Percentiles rank a stretch among this genome's conserved stretches.
Evolutionary conservation across 805 yeast species (phyloP).

Genomic region (Wickerhamomyces ciferrii): DNA sequence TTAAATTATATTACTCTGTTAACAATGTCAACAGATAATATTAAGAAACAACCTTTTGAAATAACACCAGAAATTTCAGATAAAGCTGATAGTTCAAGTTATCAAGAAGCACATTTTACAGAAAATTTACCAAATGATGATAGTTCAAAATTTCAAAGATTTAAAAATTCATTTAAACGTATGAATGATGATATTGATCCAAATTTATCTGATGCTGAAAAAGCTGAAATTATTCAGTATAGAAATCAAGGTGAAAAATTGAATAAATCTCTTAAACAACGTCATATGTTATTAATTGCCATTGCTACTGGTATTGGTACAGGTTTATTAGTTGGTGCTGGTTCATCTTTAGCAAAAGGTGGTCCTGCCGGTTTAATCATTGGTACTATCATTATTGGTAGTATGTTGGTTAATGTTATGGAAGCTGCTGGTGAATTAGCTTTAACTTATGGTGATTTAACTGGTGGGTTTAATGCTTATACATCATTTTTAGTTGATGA

Average conservation of each 20-base stretch:
- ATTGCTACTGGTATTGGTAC: conserved; percentile 75
- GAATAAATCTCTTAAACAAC: conserved; percentile 30
- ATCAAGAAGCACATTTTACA: conserved; percentile 12
- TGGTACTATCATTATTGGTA: conserved; percentile 55
- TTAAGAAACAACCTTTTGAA: conserved; percentile 4
- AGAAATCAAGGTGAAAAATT: conserved; percentile 27
- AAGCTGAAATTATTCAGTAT: conserved; percentile 16
- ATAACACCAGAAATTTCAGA: conserved; percentile 5
- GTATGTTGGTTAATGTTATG: conserved; percentile 56
- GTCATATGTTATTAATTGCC: conserved; percentile 72
- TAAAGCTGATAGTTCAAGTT: conserved; percentile 17
- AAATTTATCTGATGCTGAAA: conserved; percentile 35
- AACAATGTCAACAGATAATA: background rate
- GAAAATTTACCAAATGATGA: conserved; percentile 2
- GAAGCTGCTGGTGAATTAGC: conserved; percentile 51
- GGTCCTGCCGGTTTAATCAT: conserved; percentile 63
- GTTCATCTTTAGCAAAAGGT: conserved; percentile 48
- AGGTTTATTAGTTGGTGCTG: conserved; percentile 69
- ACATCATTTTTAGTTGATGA: conserved; percentile 36
- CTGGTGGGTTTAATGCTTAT: conserved; percentile 36
- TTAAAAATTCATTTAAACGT: conserved; percentile 28
- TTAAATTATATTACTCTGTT: too few species aligned
- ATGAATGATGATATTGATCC: conserved; percentile 32
- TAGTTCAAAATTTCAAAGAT: conserved; percentile 20
- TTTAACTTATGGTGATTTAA: conserved; percentile 32